These are phyloP conservation scores for Quillaja saponaria DNA, from an alignment of 306 rosid genomes.

Conservation along the genomic window DNA sequence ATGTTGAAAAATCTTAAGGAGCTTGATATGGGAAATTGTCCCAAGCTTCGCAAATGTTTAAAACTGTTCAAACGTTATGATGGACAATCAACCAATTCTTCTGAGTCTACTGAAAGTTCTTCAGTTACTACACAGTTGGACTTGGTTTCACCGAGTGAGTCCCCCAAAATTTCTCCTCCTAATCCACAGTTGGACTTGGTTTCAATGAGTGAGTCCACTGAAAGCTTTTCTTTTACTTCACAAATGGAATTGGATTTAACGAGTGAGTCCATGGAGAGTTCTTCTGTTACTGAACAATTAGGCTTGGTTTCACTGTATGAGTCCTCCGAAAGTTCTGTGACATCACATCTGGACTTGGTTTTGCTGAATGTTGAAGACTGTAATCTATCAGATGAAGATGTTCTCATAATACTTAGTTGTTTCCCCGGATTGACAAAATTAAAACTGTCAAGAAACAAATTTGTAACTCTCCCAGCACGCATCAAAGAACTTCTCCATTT, in stretches of 20 bases:
- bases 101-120: too few species aligned
- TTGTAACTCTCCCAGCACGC: conserved; percentile 8
- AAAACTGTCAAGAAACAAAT: neutral
- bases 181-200: too few species aligned
- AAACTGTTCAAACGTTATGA: neutral
- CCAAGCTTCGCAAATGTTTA: neutral
- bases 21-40: neutral
- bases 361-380: neutral
- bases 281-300: too few species aligned
- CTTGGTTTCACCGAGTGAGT: too few species aligned
- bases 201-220: too few species aligned
- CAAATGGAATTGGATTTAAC: too few species aligned
- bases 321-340: too few species aligned
- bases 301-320: neutral
- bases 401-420: neutral
- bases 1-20: neutral
- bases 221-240: too few species aligned
- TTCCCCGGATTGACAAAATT: conserved; percentile 6
- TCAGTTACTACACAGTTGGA: too few species aligned
- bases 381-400: conserved; percentile 21
- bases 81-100: too few species aligned
- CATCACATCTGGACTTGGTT: too few species aligned
- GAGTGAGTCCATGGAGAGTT: neutral
- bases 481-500: neutral
- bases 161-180: too few species aligned